Evolutionary conservation across 176 grass and related monocot species (phyloP), one percentile per base, ranked within the genome.

Genomic region (Lolium rigidum): DNA sequence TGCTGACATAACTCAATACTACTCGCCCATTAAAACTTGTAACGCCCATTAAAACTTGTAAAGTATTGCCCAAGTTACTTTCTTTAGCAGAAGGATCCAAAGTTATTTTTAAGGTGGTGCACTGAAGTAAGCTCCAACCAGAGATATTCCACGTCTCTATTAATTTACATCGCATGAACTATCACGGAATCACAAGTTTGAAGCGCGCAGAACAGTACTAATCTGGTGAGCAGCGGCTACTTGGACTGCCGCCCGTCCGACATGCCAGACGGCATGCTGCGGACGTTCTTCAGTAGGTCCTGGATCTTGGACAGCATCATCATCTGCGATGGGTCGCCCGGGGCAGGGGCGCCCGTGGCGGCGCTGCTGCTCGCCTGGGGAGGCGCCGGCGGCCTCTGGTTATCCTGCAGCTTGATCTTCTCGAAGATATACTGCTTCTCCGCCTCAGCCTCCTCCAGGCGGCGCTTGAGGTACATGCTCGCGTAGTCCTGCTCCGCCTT

Each of bases 251-350:
- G 85, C 41, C 83, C 86, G 10, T 93, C 90, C 2, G 90, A 77
- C 66, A 89, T 94, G 52, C 20, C 12, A 13, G 87, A 46, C 44
- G 88, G 59, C 73, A 80, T 41, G 63, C 76, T 86, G 80, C 87
- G 88, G 28, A 94, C 89, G 49, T 94, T 97, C 90, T 97, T 97
- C 81, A 95, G 84, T 82, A 94, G 88, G 84, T 97, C 87, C 73
- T 95, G 84, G 75, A 97, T 97, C 69, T 93, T 95, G 81, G 86
- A 93, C 89, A 97, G 84, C 92, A 94, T 81, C 89, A 93, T 82
- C 25, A 78, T 86, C 77, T 90, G 92, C 0, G 95, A 66, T 7
- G 87, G 87, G 13, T 93, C 87, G 0, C 82, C 22, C 0, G 12
- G 7, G 21, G 20, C 20, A 10, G 18, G 14, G 0, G 59, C 70